Conservation (phyloP, 2,329 filamentous ascomycete genomes). For the Penicillium sp. region DNA sequence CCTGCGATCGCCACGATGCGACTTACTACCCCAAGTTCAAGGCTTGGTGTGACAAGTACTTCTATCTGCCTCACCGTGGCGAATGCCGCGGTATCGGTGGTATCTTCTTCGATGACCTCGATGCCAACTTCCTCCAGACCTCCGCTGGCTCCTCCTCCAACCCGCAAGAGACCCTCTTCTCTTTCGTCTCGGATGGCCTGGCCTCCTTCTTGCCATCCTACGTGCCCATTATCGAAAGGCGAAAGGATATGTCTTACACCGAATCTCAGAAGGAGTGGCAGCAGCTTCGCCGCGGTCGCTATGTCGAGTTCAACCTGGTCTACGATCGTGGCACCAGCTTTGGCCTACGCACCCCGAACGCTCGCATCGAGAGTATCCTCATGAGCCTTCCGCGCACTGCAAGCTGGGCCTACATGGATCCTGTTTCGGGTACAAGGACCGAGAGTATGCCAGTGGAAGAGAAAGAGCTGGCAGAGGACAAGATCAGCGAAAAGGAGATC, state of each 20-base stretch:
- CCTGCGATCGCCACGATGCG: slow-evolving; percentile 89
- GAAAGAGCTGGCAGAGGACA: slow-evolving; percentile 32
- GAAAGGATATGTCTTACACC: slow-evolving; percentile 89
- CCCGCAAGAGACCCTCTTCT: slow-evolving; percentile 82
- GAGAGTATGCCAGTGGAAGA: slow-evolving; percentile 47
- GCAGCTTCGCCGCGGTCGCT: slow-evolving; percentile 86
- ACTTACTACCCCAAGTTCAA: slow-evolving; percentile 93
- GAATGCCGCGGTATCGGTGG: slow-evolving; percentile 86
- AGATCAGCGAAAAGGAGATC: slow-evolving; percentile 64
- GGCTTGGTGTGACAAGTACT: slow-evolving; percentile 97
- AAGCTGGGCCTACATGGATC: slow-evolving; percentile 92
- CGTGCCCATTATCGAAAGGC: slow-evolving; percentile 76
- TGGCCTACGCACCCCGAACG: slow-evolving; percentile 85
- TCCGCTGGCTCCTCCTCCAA: slow-evolving; percentile 57
- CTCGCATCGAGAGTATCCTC: slow-evolving; percentile 89
- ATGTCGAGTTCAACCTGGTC: slow-evolving; percentile 97
- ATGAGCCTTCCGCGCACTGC: slow-evolving; percentile 95
- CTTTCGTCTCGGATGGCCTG: slow-evolving; percentile 80
- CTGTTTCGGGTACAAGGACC: slow-evolving; percentile 43
- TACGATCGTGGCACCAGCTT: slow-evolving; percentile 95
- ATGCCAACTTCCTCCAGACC: slow-evolving; percentile 50
- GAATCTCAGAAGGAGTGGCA: slow-evolving; percentile 92
- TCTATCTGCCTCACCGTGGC: slow-evolving; percentile 83
- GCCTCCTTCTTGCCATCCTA: slow-evolving; percentile 87
- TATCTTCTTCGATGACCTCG: slow-evolving; percentile 98